phyloP scores from a whole-genome alignment of 257 asterid species.

The Solanum sitiens region DNA sequence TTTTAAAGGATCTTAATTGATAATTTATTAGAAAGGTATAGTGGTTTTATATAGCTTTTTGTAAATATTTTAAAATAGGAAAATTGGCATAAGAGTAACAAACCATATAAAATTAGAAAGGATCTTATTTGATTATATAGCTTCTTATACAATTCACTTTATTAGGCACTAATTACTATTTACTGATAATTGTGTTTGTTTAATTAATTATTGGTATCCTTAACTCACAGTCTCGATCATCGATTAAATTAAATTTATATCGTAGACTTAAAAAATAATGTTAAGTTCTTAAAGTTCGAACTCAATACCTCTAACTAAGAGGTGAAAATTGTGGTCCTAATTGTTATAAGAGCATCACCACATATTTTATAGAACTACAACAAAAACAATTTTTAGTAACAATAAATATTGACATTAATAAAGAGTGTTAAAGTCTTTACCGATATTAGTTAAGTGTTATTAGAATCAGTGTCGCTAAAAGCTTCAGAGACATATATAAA shows the following conservation, averaged over 20 bases:
- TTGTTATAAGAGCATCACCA: background rate
- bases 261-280: accelerated
- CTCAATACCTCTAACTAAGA: background rate
- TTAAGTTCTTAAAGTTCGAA: background rate
- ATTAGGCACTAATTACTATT: background rate
- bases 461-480: too few species aligned
- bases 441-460: too few species aligned
- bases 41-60: background rate
- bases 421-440: accelerated
- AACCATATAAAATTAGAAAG: background rate
- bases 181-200: background rate
- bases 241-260: accelerated
- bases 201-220: background rate
- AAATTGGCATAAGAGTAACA: background rate
- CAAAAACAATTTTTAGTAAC: too few species aligned
- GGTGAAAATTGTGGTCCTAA: background rate
- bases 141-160: background rate
- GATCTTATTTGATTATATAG: too few species aligned
- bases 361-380: background rate
- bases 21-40: background rate
- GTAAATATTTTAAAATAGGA: background rate
- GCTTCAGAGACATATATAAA: too few species aligned
- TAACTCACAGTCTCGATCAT: background rate
- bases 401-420: too few species aligned
- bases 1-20: background rate